Evolutionary conservation across 2,329 filamentous ascomycete species (phyloP).

Genomic region (Cercospora janseana): DNA sequence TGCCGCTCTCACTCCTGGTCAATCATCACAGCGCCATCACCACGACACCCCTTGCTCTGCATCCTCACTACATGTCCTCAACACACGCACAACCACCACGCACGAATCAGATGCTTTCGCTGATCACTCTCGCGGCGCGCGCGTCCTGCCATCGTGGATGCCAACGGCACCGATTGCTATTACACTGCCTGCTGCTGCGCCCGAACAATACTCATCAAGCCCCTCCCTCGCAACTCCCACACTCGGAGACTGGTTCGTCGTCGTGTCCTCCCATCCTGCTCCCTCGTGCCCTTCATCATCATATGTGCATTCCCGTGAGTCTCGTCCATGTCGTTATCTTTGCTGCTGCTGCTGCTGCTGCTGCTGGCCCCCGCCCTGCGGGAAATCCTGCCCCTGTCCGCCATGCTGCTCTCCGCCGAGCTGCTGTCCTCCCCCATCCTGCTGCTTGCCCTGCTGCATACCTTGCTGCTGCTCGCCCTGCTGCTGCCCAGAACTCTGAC

Average conservation of each 20-base stretch:
- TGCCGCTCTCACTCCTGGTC: background rate
- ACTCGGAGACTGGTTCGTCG: conserved; percentile 11
- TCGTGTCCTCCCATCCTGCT: conserved; percentile 2
- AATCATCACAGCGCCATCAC: too few relatives aligned
- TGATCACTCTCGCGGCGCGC: too few relatives aligned
- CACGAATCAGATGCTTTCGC: too few relatives aligned
- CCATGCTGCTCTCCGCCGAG: conserved; percentile 1
- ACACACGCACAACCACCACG: too few relatives aligned
- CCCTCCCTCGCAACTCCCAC: conserved; percentile 9
- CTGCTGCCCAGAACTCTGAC: conserved; percentile 2
- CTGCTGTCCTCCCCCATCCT: background rate
- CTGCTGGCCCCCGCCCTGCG: conserved; percentile 4
- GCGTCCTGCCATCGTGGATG: too few relatives aligned
- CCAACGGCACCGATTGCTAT: conserved; percentile 11
- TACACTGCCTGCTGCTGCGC: conserved; percentile 16
- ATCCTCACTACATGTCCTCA: too few relatives aligned
- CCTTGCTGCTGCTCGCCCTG: background rate
- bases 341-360: conserved; percentile 9
- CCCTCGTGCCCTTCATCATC: conserved; percentile 4
- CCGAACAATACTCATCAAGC: conserved; percentile 2
- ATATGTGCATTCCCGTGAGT: conserved; percentile 11
- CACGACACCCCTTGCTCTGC: too few relatives aligned
- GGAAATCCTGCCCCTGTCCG: conserved; percentile 5
- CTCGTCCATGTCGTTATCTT: conserved; percentile 10
- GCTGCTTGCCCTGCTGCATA: background rate